phyloP scores from a whole-genome alignment of 2,329 filamentous ascomycete genomes.

The Aspergillus ruber region DNA sequence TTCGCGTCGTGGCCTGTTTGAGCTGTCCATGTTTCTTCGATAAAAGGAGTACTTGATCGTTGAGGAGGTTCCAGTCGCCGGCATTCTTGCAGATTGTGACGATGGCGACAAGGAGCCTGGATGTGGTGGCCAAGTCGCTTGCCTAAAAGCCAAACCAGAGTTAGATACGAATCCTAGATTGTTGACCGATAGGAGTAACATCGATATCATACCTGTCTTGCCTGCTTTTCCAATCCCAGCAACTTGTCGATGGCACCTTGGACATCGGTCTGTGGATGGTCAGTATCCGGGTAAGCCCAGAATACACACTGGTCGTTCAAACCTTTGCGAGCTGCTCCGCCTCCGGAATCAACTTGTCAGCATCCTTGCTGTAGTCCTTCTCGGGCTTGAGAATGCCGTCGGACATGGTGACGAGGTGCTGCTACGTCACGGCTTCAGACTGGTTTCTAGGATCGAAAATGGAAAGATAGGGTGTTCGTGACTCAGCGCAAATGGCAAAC shows the following conservation, averaged over 20 bases:
- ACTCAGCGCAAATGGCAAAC: neutral
- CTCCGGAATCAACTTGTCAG: constrained; percentile 84
- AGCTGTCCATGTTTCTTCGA: constrained; percentile 99
- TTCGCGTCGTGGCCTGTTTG: constrained; percentile 97
- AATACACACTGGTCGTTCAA: constrained; percentile 14
- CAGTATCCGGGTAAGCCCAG: constrained; percentile 7
- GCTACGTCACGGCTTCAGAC: constrained; percentile 8
- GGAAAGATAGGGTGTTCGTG: neutral
- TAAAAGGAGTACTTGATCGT: constrained; percentile 89
- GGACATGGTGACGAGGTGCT: constrained; percentile 58
- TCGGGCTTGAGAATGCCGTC: constrained; percentile 82
- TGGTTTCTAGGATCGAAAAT: constrained; percentile 1
- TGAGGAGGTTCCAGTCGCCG: constrained; percentile 88
- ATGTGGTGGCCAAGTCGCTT: constrained; percentile 92
- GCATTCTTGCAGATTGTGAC: constrained; percentile 91
- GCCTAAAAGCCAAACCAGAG: constrained; percentile 50
- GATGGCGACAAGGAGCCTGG: constrained; percentile 76
- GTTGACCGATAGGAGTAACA: constrained; percentile 5
- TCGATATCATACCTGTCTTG: constrained; percentile 66
- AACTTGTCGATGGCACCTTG: constrained; percentile 91
- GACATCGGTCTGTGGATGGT: constrained; percentile 53
- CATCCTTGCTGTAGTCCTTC: constrained; percentile 98
- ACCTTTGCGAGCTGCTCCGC: constrained; percentile 86
- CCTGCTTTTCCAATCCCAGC: constrained; percentile 85
- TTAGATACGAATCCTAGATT: constrained; percentile 1